Base-by-base conservation (phyloP, 495 filamentous ascomycete species). In the Podospora pseudocomata region DNA sequence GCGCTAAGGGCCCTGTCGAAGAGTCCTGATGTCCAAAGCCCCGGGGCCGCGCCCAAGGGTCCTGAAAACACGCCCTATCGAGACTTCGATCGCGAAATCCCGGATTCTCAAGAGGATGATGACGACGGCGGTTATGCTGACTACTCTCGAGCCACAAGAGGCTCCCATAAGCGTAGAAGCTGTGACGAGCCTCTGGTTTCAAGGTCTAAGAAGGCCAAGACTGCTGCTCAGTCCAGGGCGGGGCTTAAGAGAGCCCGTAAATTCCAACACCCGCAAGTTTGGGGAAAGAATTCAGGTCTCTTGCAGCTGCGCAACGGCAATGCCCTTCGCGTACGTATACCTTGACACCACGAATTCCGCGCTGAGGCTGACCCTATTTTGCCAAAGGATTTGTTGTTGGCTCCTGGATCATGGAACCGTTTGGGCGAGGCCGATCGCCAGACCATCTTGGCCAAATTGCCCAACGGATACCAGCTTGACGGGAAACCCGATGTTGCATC, bases 351-450 rank as follows among this genome's bases (percentile, higher is more conserved):
- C 26, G 56, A 58, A 15, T 11, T 7, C 18, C 13, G 15, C 4
- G 56, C 19, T 7, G 2, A 39, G 30, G 64, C 67, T 72, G 58
- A 77, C 54, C 7, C 19, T 65, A 7, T 7, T 32, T 49, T 71
- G 18, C 66, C 5, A 67, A 90, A 49, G 88, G 84, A 81, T 62
- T 76, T 90, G 9, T 76, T 91, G 3, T 79, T 85, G 9, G 79
- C 80, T 56, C 84, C 86, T 1, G 73, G 77, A 63, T 84, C 88
- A 19, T 91, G 89, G 87, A 79, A 86, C 28, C 70, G 81, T 34
- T 80, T 91, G 4, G 83, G 82, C 2, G 78, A 80, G 34, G 80
- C 79, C 27, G 88, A 90, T 67, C 86, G 85, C 74, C 69, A 80
- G 58, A 80, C 84, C 28, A 80, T 91, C 0, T 75, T 90, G 1